Conservation (phyloP, 768 basidiomycete genomes). For the Boletus patriciae region DNA sequence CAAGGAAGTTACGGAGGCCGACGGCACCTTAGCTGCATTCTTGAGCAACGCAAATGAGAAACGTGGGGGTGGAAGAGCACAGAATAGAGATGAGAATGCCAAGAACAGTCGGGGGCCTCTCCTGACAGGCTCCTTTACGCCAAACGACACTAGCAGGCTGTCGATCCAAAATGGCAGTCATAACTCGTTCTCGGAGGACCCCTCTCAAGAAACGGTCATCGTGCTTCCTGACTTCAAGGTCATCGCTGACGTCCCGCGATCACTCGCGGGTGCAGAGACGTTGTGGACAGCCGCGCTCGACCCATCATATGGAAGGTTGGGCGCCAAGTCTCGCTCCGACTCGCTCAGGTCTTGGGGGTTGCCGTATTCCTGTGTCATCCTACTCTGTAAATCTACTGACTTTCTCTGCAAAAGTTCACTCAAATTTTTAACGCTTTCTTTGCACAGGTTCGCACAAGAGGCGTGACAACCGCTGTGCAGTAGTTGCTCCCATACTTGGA, state of each 20-base stretch:
- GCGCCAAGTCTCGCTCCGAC: conserved; percentile 43
- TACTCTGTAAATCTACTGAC: conserved; percentile 66
- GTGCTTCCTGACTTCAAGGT: conserved; percentile 93
- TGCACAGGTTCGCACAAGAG: conserved; percentile 85
- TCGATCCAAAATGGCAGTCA: conserved; percentile 87
- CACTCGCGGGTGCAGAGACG: conserved; percentile 61
- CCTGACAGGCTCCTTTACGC: conserved; percentile 56
- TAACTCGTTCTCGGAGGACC: conserved; percentile 58
- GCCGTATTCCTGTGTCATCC: conserved; percentile 87
- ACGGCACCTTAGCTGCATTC: conserved; percentile 68
- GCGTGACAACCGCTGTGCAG: conserved; percentile 88
- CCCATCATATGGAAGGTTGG: conserved; percentile 53
- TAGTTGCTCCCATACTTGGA: conserved; percentile 83
- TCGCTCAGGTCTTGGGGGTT: conserved; percentile 70
- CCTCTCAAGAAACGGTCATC: conserved; percentile 72
- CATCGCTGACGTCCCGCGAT: conserved; percentile 67
- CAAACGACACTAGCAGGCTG: conserved; percentile 53
- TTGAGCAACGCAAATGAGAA: conserved; percentile 33
- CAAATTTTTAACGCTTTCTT: not conserved
- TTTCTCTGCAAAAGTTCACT: not conserved
- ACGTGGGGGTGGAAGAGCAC: conserved; percentile 3
- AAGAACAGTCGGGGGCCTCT: conserved; percentile 7
- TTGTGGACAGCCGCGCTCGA: conserved; percentile 67
- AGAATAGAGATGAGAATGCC: not conserved
- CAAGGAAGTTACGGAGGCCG: conserved; percentile 69